Base-by-base conservation (phyloP, 2,329 filamentous ascomycete species). In the Clonostachys chloroleuca region DNA sequence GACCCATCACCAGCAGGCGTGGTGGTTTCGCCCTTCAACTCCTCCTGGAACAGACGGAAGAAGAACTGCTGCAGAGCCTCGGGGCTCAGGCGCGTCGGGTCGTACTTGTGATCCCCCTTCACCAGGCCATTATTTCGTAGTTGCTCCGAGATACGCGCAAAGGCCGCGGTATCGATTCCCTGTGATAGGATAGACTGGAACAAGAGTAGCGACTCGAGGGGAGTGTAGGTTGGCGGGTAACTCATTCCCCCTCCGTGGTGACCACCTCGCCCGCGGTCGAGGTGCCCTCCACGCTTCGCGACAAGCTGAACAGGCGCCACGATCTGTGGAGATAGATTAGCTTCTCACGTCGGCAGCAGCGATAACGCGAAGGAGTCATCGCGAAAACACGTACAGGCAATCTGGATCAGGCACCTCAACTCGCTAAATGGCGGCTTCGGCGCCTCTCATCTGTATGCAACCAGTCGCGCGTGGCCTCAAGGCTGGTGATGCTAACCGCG, bases 201-300 rank as follows among this genome's bases (percentile, higher is more conserved):
- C 60, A 95, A 79, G 55, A 94, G 80, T 52, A 95, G 78, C 61
- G 86, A 87, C 78, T 95, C 91, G 74, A 95, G 87, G 57, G 86
- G 81, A 62, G 89, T 92, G 70, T 94, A 92, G 60, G 77, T 74
- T 62, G 81, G 77, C 67, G 69, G 65, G 60, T 68, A 67, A 73
- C 41, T 50, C 48, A 50, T 47, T 41, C 48, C 48, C 17, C 42
- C 80, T 66, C 73, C 75, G 72, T 73, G 63, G 63, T 66, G 67
- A 69, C 68, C 72, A 62, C 75, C 74, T 77, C 75, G 75, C 71
- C 72, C 70, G 68, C 67, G 66, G 68, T 76, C 74, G 74, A 77
- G 73, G 75, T 71, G 69, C 69, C 66, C 69, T 68, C 75, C 67
- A 65, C 70, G 73, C 72, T 68, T 72, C 65, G 74, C 67, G 59